Evolutionary conservation across 2,329 filamentous ascomycete species (phyloP).

Genomic region (Xylaria sp.): DNA sequence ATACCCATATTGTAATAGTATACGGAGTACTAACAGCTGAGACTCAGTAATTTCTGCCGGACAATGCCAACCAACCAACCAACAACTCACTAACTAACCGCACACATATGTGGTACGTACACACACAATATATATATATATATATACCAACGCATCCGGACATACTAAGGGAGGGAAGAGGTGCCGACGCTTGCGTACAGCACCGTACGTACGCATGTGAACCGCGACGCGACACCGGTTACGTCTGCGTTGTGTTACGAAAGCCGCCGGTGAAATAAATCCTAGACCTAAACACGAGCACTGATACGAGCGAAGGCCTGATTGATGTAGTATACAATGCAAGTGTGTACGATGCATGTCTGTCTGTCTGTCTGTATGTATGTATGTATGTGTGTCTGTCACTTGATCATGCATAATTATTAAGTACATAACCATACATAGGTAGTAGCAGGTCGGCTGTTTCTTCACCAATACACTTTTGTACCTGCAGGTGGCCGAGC

Average conservation of each 20-base stretch:
- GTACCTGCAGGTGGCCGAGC: background rate
- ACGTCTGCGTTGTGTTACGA: background rate
- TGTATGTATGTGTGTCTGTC: too few relatives aligned
- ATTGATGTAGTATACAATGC: too few relatives aligned
- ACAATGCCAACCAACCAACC: background rate
- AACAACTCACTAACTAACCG: background rate
- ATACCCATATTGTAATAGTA: too few relatives aligned
- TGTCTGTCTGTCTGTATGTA: too few relatives aligned
- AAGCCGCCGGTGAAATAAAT: background rate
- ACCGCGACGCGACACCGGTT: background rate
- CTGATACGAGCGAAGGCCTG: background rate
- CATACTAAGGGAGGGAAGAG: background rate
- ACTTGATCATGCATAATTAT: too few relatives aligned
- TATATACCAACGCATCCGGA: too few relatives aligned
- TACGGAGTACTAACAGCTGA: conserved; percentile 12
- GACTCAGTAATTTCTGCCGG: background rate
- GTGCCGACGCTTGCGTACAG: background rate
- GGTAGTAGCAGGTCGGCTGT: too few relatives aligned
- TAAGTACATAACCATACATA: too few relatives aligned
- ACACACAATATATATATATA: too few relatives aligned
- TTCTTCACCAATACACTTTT: background rate
- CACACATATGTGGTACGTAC: too few relatives aligned
- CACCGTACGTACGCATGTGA: background rate
- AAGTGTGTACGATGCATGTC: background rate
- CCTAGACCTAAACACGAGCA: background rate